phyloP scores from a whole-genome alignment of 2,329 filamentous ascomycete genomes.

The Penicillium sp. region DNA sequence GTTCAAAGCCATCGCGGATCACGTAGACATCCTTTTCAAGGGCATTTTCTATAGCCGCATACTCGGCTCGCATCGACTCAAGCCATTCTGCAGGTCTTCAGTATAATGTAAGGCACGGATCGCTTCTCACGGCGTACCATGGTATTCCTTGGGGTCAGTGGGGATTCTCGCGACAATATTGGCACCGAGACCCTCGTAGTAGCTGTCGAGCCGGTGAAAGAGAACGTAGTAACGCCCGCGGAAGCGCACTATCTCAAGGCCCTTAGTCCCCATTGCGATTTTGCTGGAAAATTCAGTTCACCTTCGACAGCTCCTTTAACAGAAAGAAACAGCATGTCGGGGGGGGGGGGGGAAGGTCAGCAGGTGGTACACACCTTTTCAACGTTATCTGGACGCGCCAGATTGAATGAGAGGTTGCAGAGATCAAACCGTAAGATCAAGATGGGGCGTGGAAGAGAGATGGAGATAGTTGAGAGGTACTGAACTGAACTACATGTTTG shows the following conservation, averaged over 20 bases:
- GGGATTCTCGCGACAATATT: neutral
- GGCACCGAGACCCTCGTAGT: neutral
- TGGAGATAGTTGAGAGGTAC: too few relatives aligned
- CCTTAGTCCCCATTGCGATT: neutral
- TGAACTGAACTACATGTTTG: too few relatives aligned
- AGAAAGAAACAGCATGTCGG: too few relatives aligned
- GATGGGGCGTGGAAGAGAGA: too few relatives aligned
- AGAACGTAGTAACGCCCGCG: neutral
- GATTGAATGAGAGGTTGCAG: too few relatives aligned
- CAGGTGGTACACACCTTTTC: too few relatives aligned
- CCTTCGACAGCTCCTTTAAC: too few relatives aligned
- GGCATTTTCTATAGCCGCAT: neutral
- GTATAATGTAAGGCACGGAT: neutral
- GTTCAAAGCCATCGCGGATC: neutral
- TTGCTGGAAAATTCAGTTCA: neutral
- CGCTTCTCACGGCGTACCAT: neutral
- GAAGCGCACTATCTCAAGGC: neutral
- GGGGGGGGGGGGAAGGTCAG: too few relatives aligned
- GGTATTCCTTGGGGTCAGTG: neutral
- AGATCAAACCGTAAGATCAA: too few relatives aligned
- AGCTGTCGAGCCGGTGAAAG: neutral
- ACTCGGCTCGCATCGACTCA: neutral
- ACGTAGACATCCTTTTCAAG: neutral
- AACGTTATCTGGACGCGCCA: too few relatives aligned
- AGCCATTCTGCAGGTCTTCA: constrained; percentile 5